phyloP scores from a whole-genome alignment of 2,329 filamentous ascomycete genomes.

The Aspergillus ochraceoroseus region DNA sequence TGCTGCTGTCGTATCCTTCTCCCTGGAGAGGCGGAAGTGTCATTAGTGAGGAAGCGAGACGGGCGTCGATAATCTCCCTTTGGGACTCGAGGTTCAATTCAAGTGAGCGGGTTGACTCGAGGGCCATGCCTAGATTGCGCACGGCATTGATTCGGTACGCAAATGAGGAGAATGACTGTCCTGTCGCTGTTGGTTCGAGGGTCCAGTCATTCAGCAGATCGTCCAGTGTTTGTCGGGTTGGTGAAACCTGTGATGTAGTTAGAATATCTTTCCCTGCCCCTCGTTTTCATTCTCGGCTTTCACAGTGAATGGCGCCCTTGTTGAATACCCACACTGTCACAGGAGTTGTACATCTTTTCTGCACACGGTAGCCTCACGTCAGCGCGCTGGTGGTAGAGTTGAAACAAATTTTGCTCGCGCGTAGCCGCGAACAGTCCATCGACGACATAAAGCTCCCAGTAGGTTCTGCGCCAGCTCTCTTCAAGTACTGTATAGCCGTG shows the following conservation, averaged over 20 bases:
- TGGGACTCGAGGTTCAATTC: slow-evolving; percentile 24
- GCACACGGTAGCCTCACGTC: slow-evolving; percentile 71
- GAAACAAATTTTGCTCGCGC: slow-evolving; percentile 17
- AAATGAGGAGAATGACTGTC: slow-evolving; percentile 62
- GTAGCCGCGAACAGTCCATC: slow-evolving; percentile 76
- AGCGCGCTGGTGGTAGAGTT: slow-evolving; percentile 44
- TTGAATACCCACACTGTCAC: slow-evolving; percentile 15
- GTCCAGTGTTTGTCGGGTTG: slow-evolving; percentile 50
- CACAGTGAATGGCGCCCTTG: too few species aligned
- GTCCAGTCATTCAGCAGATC: slow-evolving; percentile 57
- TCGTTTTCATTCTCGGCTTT: background rate
- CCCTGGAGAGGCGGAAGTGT: slow-evolving; percentile 65
- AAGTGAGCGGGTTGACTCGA: slow-evolving; percentile 38
- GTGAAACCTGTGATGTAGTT: slow-evolving; percentile 50
- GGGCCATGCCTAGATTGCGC: slow-evolving; percentile 66
- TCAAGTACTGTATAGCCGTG: slow-evolving; percentile 60
- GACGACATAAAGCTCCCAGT: slow-evolving; percentile 73
- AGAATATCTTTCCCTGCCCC: background rate
- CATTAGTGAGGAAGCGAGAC: slow-evolving; percentile 57
- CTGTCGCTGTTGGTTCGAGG: slow-evolving; percentile 50
- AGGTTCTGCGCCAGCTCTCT: slow-evolving; percentile 78
- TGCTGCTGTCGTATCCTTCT: slow-evolving; percentile 59
- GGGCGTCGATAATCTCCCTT: slow-evolving; percentile 52
- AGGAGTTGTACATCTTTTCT: slow-evolving; percentile 52
- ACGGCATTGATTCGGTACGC: slow-evolving; percentile 73